Evolutionary conservation across 2,329 filamentous ascomycete genomes (phyloP).

Genomic region (Fusarium sp.): DNA sequence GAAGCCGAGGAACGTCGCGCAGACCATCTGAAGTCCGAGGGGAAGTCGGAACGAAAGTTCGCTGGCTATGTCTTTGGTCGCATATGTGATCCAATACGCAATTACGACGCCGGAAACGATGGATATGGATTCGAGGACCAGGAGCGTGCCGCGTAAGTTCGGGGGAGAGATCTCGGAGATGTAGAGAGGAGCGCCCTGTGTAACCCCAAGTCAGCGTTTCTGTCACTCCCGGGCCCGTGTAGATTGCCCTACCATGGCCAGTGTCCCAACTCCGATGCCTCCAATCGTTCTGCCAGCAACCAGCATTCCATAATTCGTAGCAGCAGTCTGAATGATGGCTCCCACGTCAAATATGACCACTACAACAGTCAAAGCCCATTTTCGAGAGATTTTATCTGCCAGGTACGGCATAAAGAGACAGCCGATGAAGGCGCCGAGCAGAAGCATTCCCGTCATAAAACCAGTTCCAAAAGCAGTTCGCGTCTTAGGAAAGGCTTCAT

Average conservation of each 20-base stretch:
- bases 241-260: no score
- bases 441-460: not conserved
- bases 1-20: conserved; percentile 66
- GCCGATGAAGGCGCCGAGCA: not conserved
- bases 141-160: not conserved
- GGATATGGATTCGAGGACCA: no score
- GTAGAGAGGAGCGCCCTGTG: no score
- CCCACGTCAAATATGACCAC: no score
- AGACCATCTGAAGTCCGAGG: conserved; percentile 71
- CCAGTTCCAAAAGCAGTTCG: not conserved
- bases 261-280: no score
- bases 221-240: accelerated
- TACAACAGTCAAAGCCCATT: no score
- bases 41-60: conserved; percentile 68
- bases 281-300: no score
- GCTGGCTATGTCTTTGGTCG: conserved; percentile 33
- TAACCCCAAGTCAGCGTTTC: no score
- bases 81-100: conserved; percentile 43
- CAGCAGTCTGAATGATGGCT: no score
- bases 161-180: not conserved
- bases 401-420: not conserved
- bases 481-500: no score
- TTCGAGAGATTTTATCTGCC: not conserved
- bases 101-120: conserved; percentile 3
- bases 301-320: no score